Percentiles rank a stretch among this genome's conserved stretches.
These are phyloP conservation scores for Elaeagnus macrophylla DNA, from an alignment of 306 rosid species.

Conservation along the genomic window DNA sequence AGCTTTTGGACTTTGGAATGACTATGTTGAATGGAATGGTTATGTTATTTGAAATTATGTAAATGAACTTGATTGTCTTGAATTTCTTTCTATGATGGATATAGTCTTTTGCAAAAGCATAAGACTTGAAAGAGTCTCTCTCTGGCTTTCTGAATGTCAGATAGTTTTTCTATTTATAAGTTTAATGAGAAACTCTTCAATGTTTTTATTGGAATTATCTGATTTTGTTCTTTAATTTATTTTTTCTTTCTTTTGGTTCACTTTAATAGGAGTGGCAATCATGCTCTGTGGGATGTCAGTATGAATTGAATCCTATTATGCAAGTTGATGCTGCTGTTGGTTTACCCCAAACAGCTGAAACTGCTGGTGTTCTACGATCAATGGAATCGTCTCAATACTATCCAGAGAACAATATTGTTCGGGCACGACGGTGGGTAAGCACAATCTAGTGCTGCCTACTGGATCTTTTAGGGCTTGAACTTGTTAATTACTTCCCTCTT, in stretches of 20 bases:
- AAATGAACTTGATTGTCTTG: no score
- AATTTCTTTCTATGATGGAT: no score
- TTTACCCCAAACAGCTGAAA: conserved; percentile 30
- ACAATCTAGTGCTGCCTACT: conserved; percentile 36
- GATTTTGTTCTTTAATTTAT: background rate
- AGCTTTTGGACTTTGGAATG: no score
- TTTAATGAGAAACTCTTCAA: no score
- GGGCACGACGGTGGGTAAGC: conserved; percentile 99
- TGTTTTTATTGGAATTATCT: background rate
- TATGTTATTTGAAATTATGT: no score
- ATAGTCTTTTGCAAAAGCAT: no score
- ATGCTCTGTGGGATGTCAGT: conserved; percentile 70
- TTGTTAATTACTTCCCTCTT: background rate
- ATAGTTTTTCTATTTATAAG: background rate
- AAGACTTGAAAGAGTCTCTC: no score
- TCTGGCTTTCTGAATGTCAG: background rate
- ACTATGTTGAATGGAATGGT: no score
- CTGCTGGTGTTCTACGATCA: conserved; percentile 59
- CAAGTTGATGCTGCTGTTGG: conserved; percentile 73
- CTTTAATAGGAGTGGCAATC: conserved; percentile 54
- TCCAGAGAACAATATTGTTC: conserved; percentile 51
- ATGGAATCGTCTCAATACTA: conserved; percentile 86
- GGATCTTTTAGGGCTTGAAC: conserved; percentile 14
- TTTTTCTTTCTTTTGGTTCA: background rate
- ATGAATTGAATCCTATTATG: conserved; percentile 35